phyloP scores from a whole-genome alignment of 495 filamentous ascomycete genomes.

The Penicillium roqueforti region DNA sequence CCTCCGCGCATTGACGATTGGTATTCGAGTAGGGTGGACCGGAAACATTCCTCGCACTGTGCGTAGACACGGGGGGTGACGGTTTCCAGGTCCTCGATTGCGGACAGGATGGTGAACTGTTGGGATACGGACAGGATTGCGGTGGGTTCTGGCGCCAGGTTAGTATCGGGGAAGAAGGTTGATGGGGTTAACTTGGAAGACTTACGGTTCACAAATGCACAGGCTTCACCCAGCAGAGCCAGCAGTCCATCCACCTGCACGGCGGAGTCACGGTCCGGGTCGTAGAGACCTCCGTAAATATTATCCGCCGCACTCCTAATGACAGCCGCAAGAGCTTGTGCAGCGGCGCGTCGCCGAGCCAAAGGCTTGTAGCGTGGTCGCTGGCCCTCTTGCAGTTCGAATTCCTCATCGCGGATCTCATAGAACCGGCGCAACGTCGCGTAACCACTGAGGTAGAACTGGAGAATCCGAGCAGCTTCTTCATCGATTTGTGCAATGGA shows the following conservation, averaged over 20 bases:
- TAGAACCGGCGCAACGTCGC: conserved; percentile 85
- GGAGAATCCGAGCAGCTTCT: conserved; percentile 74
- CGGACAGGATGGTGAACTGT: conserved; percentile 70
- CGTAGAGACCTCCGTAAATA: conserved; percentile 82
- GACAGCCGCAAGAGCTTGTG: conserved; percentile 67
- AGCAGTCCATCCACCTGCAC: conserved; percentile 81
- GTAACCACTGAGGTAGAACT: conserved; percentile 83
- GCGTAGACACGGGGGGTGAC: conserved; percentile 65
- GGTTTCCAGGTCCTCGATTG: conserved; percentile 77
- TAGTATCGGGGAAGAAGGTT: neutral
- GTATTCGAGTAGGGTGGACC: conserved; percentile 42
- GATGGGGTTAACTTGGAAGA: neutral
- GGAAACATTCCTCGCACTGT: conserved; percentile 67
- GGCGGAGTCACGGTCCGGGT: conserved; percentile 69
- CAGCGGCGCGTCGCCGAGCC: conserved; percentile 61
- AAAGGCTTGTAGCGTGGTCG: conserved; percentile 42
- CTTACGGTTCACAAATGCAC: conserved; percentile 66
- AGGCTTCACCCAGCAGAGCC: conserved; percentile 76
- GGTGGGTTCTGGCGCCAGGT: conserved; percentile 31
- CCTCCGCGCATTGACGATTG: conserved; percentile 46
- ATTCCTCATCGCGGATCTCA: conserved; percentile 69
- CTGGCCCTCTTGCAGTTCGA: conserved; percentile 37
- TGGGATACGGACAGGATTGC: conserved; percentile 51
- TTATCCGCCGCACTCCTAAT: conserved; percentile 80
- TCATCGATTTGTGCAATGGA: conserved; percentile 61